phyloP scores from a whole-genome alignment of 352 stramenopile species.

The Peronospora destructor region DNA sequence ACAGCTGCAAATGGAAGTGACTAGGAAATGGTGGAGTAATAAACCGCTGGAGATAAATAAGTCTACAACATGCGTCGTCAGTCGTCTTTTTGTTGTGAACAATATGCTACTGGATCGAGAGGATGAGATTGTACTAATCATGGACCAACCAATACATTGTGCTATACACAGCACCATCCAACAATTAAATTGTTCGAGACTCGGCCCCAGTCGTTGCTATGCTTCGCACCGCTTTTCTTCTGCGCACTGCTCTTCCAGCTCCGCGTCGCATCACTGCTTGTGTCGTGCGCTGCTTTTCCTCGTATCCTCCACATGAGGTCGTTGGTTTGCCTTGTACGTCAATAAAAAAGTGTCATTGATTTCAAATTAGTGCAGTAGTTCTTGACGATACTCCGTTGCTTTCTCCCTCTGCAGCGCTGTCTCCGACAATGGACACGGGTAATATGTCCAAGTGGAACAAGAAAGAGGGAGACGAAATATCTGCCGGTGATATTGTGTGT shows the following conservation, averaged over 20 bases:
- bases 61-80: too few species aligned
- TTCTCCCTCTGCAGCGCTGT: slow-evolving; percentile 66
- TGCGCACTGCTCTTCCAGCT: slow-evolving; percentile 27
- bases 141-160: slow-evolving; percentile 8
- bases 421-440: slow-evolving; percentile 96
- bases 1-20: slow-evolving; percentile 2
- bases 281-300: slow-evolving; percentile 47
- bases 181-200: neutral
- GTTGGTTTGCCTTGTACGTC: slow-evolving; percentile 65
- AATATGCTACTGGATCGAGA: neutral
- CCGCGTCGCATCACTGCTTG: slow-evolving; percentile 35
- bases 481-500: slow-evolving; percentile 91
- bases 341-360: neutral
- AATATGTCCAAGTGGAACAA: slow-evolving; percentile 93
- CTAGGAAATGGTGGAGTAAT: slow-evolving; percentile 28
- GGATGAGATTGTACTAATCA: slow-evolving; percentile 3
- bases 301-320: slow-evolving; percentile 73
- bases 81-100: neutral
- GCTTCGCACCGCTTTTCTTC: slow-evolving; percentile 56
- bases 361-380: neutral
- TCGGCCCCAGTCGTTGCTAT: slow-evolving; percentile 28
- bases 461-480: slow-evolving; percentile 90
- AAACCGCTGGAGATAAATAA: neutral
- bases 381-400: slow-evolving; percentile 10
- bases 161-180: neutral